phyloP scores from a whole-genome alignment of 768 basidiomycete genomes.

The Boletus patriciae region DNA sequence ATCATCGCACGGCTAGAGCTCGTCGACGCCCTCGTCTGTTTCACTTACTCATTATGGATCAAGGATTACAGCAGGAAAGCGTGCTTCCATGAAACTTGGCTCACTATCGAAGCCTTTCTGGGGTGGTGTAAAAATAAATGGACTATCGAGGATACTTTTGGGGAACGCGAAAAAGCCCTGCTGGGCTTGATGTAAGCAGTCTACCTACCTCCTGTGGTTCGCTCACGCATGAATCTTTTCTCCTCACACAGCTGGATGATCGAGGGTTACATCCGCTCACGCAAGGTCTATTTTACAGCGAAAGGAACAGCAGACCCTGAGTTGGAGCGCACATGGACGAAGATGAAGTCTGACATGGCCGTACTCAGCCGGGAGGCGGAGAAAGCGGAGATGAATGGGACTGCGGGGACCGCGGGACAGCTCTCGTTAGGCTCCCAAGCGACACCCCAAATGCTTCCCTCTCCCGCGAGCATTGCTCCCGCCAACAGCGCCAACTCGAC shows the following conservation, averaged over 20 bases:
- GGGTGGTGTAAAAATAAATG: constrained; percentile 73
- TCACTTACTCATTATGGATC: constrained; percentile 82
- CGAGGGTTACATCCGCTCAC: constrained; percentile 67
- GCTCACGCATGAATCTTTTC: constrained; percentile 26
- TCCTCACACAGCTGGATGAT: constrained; percentile 64
- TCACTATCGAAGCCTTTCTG: constrained; percentile 67
- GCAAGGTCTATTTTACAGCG: constrained; percentile 46
- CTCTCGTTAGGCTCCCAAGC: constrained; percentile 33
- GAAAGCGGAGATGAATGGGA: constrained; percentile 36
- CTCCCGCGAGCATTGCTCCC: constrained; percentile 67
- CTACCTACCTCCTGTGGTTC: constrained; percentile 14
- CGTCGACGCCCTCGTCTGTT: constrained; percentile 78
- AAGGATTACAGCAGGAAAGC: constrained; percentile 58
- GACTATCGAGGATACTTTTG: constrained; percentile 42
- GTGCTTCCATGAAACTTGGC: constrained; percentile 65
- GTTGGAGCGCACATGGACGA: constrained; percentile 34
- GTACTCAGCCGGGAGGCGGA: constrained; percentile 35
- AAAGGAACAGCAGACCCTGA: constrained; percentile 35
- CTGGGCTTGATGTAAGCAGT: constrained; percentile 75
- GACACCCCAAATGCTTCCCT: constrained; percentile 77
- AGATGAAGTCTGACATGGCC: constrained; percentile 36
- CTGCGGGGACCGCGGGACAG: constrained; percentile 25
- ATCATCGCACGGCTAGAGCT: constrained; percentile 78
- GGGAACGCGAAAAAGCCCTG: constrained; percentile 58
- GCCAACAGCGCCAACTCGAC: constrained; percentile 76